A percentile compares a stretch with the other conserved stretches of the same genome.
Conservation (phyloP, 2,329 filamentous ascomycete species). For the Sporothrix sp. region DNA sequence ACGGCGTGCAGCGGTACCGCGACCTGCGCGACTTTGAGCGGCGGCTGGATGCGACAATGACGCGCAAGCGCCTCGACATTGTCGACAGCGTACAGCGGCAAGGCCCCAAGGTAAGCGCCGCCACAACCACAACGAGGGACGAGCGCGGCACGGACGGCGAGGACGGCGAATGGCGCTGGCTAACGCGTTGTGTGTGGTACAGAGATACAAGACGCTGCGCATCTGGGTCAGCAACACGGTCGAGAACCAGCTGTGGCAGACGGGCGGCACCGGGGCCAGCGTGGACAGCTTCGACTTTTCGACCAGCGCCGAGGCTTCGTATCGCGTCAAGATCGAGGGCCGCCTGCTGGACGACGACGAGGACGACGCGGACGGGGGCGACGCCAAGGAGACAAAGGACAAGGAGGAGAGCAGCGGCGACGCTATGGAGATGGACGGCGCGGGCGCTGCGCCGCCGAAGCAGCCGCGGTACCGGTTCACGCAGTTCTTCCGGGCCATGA, state of each 20-base stretch:
- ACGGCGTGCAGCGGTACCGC: conserved; percentile 73
- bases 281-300: conserved; percentile 75
- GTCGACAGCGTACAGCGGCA: conserved; percentile 69
- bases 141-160: not conserved
- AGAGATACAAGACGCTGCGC: conserved; percentile 75
- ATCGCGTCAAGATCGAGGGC: conserved; percentile 86
- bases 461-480: conserved; percentile 47
- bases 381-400: conserved; percentile 42
- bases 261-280: conserved; percentile 50
- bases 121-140: not conserved
- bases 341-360: conserved; percentile 64
- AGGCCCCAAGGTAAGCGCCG: conserved; percentile 13
- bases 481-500: conserved; percentile 74
- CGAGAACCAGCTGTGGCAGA: conserved; percentile 91
- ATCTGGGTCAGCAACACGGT: conserved; percentile 94
- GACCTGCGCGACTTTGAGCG: conserved; percentile 79
- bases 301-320: conserved; percentile 66
- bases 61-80: conserved; percentile 86
- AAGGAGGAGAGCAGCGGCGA: conserved; percentile 45
- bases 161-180: not conserved
- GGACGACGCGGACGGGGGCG: conserved; percentile 28
- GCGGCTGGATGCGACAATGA: conserved; percentile 82
- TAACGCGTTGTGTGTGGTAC: not conserved
- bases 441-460: conserved; percentile 25
- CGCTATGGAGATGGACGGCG: conserved; percentile 52